Conservation (phyloP, 2,329 filamentous ascomycete species). For the Venturia aucupariae region DNA sequence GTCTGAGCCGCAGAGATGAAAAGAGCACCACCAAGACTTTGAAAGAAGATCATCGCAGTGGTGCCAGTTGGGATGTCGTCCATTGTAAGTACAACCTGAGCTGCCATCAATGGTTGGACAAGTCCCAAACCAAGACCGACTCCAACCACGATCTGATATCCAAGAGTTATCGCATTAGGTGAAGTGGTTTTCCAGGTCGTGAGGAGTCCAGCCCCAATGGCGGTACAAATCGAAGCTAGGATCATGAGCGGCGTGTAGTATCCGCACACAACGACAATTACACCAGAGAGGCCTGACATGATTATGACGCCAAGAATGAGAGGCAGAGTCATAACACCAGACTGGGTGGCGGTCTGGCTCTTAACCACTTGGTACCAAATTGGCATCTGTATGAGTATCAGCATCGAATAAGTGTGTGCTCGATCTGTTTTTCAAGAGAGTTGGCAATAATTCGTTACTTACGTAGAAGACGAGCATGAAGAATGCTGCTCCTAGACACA, state of each 20-base stretch:
- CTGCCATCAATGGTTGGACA: constrained; percentile 17
- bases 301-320: constrained; percentile 7
- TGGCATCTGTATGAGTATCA: constrained; percentile 23
- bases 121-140: constrained; percentile 19
- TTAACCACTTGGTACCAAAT: constrained; percentile 15
- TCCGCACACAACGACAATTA: constrained; percentile 29
- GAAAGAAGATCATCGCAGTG: constrained; percentile 13
- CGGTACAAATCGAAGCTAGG: constrained; percentile 25
- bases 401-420: constrained; percentile 29
- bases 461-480: constrained; percentile 12
- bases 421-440: constrained; percentile 22
- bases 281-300: constrained; percentile 23
- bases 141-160: constrained; percentile 26
- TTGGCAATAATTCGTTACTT: constrained; percentile 14
- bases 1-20: constrained; percentile 16
- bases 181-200: constrained; percentile 23
- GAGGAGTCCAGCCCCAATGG: constrained; percentile 30
- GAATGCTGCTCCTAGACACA: constrained; percentile 10
- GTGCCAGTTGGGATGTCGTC: constrained; percentile 15
- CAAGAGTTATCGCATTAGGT: constrained; percentile 25
- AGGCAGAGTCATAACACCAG: constrained; percentile 10
- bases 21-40: constrained; percentile 14
- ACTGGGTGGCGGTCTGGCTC: background rate
- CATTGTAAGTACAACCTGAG: constrained; percentile 15
- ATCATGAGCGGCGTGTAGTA: constrained; percentile 30